Base-by-base conservation (phyloP, 495 filamentous ascomycete genomes). In the Apodospora peruviana region DNA sequence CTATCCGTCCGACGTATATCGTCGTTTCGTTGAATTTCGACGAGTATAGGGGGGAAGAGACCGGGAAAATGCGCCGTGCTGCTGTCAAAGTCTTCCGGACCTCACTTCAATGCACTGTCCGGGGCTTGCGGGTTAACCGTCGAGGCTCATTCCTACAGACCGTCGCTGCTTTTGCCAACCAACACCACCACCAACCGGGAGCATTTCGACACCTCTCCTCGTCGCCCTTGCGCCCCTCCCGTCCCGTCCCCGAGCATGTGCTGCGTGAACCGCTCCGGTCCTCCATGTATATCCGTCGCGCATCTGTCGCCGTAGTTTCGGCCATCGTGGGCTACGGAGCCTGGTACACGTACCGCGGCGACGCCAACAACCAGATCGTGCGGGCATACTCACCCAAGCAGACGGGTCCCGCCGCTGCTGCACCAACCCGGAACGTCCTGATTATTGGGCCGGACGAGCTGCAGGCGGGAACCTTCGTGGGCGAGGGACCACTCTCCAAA, bases 401-500 rank as follows among this genome's bases (percentile, higher is more conserved):
- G 36, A 34, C 60, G 23, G 55, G 53, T 16, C 46, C 43, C 40
- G 50, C 52, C 27, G 46, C 48, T 9, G 53, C 56, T 8, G 44
- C 47, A 2, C 65, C 62, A 23, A 72, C 70, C 21, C 63, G 72
- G 20, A 66, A 75, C 45, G 80, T 86, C 19, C 71, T 95, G 37
- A 75, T 91, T 18, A 86, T 97, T 37, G 87, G 87, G 45, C 81
- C 88, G 59, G 87, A 91, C 58, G 79, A 87, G 62, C 78, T 96
- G 32, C 94, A 89, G 56, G 90, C 88, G 12, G 84, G 85, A 16
- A 84, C 86, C 0, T 78, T 91, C 20, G 77, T 83, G n/a, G 85
- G 84, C 50, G 85, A 90, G 57, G 84, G 81, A 21, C 91, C 91
- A 16, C 77, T 98, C 51, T 83, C 82, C 37, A 97, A 97, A 67